These are phyloP conservation scores for Hypoxylon perforatum DNA, from an alignment of 495 filamentous ascomycete species.

Conservation along the genomic window DNA sequence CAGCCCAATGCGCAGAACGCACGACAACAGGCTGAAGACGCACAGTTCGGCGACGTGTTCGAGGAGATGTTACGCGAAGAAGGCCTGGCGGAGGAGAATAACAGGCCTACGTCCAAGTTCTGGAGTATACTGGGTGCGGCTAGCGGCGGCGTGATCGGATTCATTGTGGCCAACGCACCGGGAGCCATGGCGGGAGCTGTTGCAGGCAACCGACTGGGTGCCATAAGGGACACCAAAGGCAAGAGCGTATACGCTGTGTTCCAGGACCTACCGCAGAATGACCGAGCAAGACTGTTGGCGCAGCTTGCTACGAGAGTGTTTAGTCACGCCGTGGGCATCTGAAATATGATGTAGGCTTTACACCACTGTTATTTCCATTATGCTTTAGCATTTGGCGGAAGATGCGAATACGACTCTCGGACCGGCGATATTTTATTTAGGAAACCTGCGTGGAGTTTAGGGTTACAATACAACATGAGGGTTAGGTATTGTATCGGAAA, in stretches of 20 bases:
- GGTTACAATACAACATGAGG: not conserved
- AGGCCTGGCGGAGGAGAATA: conserved; percentile 75
- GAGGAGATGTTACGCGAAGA: conserved; percentile 98
- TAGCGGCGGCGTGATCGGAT: conserved; percentile 90
- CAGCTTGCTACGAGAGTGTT: conserved; percentile 81
- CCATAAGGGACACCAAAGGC: conserved; percentile 86
- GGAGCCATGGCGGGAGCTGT: conserved; percentile 91
- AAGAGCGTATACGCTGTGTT: conserved; percentile 97
- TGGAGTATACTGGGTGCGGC: conserved; percentile 88
- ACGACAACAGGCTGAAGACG: conserved; percentile 63
- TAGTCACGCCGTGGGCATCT: conserved; percentile 62
- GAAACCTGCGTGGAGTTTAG: conserved; percentile 28
- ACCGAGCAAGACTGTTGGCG: conserved; percentile 80
- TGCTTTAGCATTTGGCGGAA: not conserved
- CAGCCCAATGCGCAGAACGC: conserved; percentile 32
- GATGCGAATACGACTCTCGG: not conserved
- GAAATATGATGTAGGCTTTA: conserved; percentile 9
- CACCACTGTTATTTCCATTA: not conserved
- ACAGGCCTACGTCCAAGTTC: conserved; percentile 75
- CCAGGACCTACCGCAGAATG: conserved; percentile 80
- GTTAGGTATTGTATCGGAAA: not conserved
- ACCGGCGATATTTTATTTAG: conserved; percentile 1
- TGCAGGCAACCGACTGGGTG: conserved; percentile 89
- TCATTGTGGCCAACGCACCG: conserved; percentile 92
- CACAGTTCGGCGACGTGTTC: conserved; percentile 91